Base-by-base conservation (phyloP, 371 early-diverging fungal species). In the Mucor sp. region DNA sequence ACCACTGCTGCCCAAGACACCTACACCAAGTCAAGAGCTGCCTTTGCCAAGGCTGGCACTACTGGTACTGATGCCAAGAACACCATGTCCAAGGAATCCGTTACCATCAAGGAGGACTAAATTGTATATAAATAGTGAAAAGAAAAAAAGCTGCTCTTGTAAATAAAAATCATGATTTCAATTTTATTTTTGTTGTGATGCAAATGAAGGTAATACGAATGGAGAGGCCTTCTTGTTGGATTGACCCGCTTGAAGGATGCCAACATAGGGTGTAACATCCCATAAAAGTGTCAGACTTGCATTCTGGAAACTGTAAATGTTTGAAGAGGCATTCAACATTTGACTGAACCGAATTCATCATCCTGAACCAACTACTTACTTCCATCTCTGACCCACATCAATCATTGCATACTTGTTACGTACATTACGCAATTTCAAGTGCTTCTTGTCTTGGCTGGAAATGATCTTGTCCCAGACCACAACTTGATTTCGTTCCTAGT, bases 381-480 rank as follows among this genome's bases (percentile, higher is more conserved):
- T 88, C 83, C 86, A 83, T 72, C 90, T 81, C 62, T 83, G 84
- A 73, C 84, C 86, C 35, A 93, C 80, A 65, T 87, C 87, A 33
- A 91, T 83, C 56, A 90, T 62, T 7, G 89, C 78, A 77, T 95
- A 95, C 77, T 93, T 93, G 83, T 91, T 91, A 56, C 78, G 77
- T n/a, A 89, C 69, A 47, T 85, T 82, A 23, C 78, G 80, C 58
- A 92, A 70, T 30, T 77, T 78, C 37, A 94, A 68, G 47, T 85
- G 74, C 0, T 93, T 93, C 25, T 91, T 85, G 8, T 91, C 87
- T 70, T 88, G 88, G 68, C 74, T 78, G 27, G 78, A 78, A 64
- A 98, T 92, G 62, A 97, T 94, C 39, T 88, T 82, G 78, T 98
- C 99, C 97, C 97, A 98, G 55, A 98, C 68, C 5, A 95, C 92